phyloP scores from a whole-genome alignment of 2,329 filamentous ascomycete genomes.

The Pyrenophora tritici-repentis region DNA sequence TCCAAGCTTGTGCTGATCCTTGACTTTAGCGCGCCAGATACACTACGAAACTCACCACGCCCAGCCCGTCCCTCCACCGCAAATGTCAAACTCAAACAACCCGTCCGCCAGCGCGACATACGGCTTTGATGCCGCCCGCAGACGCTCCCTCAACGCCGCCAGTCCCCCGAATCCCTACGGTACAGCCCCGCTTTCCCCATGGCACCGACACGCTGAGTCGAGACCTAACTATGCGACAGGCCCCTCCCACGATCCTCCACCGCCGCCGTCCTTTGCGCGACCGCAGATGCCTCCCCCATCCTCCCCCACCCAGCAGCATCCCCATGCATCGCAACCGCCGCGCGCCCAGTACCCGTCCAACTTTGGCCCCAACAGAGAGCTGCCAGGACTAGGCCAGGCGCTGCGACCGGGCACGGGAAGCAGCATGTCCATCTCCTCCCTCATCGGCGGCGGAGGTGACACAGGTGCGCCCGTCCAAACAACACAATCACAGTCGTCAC shows the following conservation, averaged over 20 bases:
- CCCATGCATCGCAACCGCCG: conserved; percentile 46
- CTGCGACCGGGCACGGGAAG: conserved; percentile 64
- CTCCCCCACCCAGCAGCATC: conserved; percentile 52
- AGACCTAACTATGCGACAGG: conserved; percentile 38
- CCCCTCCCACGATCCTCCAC: conserved; percentile 47
- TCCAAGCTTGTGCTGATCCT: conserved; percentile 22
- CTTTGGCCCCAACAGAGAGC: conserved; percentile 60
- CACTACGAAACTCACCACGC: conserved; percentile 35
- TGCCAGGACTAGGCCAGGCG: conserved; percentile 56
- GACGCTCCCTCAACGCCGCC: conserved; percentile 50
- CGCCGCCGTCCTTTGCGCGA: conserved; percentile 49
- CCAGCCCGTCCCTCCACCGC: conserved; percentile 40
- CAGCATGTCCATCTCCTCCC: conserved; percentile 76
- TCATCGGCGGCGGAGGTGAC: conserved; percentile 65
- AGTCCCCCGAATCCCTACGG: conserved; percentile 43
- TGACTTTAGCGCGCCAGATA: conserved; percentile 34
- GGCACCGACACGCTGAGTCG: conserved; percentile 18
- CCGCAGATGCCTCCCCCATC: conserved; percentile 57
- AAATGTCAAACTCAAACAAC: conserved; percentile 41
- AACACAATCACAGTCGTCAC: conserved; percentile 56
- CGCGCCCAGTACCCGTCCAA: conserved; percentile 49
- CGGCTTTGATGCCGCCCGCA: conserved; percentile 50
- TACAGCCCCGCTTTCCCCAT: conserved; percentile 28
- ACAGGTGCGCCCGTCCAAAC: conserved; percentile 45
- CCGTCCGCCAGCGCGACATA: conserved; percentile 46